phyloP scores from a whole-genome alignment of 163 green algal species.

The Scenedesmus sp. region DNA sequence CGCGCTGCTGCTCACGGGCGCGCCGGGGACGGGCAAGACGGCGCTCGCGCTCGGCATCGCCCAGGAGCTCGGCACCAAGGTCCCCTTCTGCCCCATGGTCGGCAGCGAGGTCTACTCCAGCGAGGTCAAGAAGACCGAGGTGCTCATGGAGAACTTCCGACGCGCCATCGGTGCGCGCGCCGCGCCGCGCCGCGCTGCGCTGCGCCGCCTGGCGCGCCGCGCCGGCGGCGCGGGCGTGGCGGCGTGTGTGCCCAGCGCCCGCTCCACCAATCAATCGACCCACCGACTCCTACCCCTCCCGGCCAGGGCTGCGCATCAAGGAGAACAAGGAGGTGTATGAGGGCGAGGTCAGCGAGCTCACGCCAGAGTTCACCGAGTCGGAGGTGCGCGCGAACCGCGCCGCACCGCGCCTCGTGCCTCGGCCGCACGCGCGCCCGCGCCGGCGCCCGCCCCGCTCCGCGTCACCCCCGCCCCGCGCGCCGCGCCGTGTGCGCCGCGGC shows the following conservation, averaged over 20 bases:
- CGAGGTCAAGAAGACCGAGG: slow-evolving; percentile 99
- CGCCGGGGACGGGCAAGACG: slow-evolving; percentile 98
- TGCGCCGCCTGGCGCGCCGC: background rate
- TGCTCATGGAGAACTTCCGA: slow-evolving; percentile 99
- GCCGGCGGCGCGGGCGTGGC: background rate
- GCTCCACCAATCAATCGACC: no score
- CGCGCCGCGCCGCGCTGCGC: no score
- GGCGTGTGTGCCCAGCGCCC: background rate
- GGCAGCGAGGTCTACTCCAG: slow-evolving; percentile 97
- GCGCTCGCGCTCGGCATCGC: slow-evolving; percentile 97
- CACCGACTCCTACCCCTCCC: no score
- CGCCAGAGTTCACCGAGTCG: slow-evolving; percentile 92
- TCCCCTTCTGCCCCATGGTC: slow-evolving; percentile 99
- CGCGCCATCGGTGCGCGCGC: slow-evolving; percentile 87
- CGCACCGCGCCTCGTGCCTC: no score
- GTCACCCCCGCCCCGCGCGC: background rate
- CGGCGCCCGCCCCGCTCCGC: no score
- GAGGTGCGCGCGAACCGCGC: no score
- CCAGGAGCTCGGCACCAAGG: slow-evolving; percentile 96
- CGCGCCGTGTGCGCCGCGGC: background rate
- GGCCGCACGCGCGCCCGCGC: no score
- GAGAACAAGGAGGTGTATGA: slow-evolving; percentile 99
- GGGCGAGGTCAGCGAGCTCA: slow-evolving; percentile 97
- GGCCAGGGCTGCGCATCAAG: slow-evolving; percentile 96
- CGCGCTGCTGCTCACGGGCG: slow-evolving; percentile 94